These are phyloP conservation scores for Volvox carteri DNA, from an alignment of 163 green algal genomes.

Conservation along the genomic window DNA sequence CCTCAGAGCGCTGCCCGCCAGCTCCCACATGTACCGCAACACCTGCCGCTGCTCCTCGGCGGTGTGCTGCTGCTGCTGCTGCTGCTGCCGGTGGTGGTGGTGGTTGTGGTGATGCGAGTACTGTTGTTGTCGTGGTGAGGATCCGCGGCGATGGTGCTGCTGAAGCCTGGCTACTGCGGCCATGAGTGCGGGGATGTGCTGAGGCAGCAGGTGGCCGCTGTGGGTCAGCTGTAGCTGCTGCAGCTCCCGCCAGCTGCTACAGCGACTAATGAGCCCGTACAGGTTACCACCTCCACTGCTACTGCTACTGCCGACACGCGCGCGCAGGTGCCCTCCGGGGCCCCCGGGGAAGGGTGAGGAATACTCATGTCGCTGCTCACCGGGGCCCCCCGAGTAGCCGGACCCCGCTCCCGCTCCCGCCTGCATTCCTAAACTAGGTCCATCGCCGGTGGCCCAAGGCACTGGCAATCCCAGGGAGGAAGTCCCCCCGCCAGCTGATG, in stretches of 20 bases:
- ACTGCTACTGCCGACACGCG: constrained; percentile 7
- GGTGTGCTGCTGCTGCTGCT: neutral
- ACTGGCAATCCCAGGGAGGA: too few relatives aligned
- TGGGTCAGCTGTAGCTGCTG: neutral
- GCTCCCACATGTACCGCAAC: constrained; percentile 27
- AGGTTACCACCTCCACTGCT: neutral
- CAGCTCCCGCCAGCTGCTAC: constrained; percentile 12
- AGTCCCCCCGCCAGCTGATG: too few relatives aligned
- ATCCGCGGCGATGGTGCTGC: neutral
- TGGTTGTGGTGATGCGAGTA: neutral
- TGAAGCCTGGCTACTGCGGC: constrained; percentile 21
- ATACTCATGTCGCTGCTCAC: too few relatives aligned
- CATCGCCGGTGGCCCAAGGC: too few relatives aligned
- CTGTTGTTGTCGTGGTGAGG: too few relatives aligned
- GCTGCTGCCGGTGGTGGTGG: neutral
- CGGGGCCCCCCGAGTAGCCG: too few relatives aligned
- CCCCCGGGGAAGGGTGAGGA: too few relatives aligned
- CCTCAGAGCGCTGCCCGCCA: constrained; percentile 25
- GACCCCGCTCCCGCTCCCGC: too few relatives aligned
- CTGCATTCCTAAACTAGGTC: too few relatives aligned
- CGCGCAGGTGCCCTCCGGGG: too few relatives aligned
- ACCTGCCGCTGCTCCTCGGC: neutral
- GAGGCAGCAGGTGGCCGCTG: neutral
- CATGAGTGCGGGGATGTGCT: constrained; percentile 49
- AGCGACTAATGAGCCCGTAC: constrained; percentile 19